These are phyloP conservation scores for Pythium chondricola DNA, from an alignment of 352 stramenopile species.

Conservation along the genomic window DNA sequence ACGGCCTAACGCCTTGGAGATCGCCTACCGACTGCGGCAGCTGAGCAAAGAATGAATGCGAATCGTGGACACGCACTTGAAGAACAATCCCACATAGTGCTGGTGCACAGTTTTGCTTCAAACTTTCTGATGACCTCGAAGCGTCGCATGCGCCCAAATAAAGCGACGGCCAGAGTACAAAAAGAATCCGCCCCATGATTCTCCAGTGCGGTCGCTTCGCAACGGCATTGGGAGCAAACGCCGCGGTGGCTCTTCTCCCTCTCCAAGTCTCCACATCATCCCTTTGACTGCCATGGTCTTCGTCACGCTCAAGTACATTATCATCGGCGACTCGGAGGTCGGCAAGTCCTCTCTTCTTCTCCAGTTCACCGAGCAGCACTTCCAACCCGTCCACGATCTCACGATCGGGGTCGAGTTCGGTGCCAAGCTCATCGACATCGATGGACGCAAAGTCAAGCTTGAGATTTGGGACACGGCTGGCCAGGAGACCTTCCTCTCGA, in stretches of 20 bases:
- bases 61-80: no score
- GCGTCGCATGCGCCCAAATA: no score
- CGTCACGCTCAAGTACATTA: slow-evolving; percentile 88
- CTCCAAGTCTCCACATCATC: no score
- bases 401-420: slow-evolving; percentile 91
- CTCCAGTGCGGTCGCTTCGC: no score
- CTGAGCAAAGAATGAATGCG: no score
- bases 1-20: not conserved
- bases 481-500: slow-evolving; percentile 86
- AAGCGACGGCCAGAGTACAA: no score
- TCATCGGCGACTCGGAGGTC: slow-evolving; percentile 86
- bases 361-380: slow-evolving; percentile 89
- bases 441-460: slow-evolving; percentile 83
- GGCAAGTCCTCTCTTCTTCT: slow-evolving; percentile 88
- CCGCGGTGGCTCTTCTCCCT: no score
- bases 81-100: no score
- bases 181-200: no score
- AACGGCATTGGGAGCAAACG: no score
- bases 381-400: slow-evolving; percentile 86
- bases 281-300: slow-evolving; percentile 74
- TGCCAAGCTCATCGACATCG: slow-evolving; percentile 79
- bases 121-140: no score
- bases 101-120: no score
- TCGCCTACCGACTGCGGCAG: not conserved
- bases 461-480: slow-evolving; percentile 91